These are phyloP conservation scores for Cyberlindnera japonica DNA, from an alignment of 805 yeast genomes.

Conservation along the genomic window DNA sequence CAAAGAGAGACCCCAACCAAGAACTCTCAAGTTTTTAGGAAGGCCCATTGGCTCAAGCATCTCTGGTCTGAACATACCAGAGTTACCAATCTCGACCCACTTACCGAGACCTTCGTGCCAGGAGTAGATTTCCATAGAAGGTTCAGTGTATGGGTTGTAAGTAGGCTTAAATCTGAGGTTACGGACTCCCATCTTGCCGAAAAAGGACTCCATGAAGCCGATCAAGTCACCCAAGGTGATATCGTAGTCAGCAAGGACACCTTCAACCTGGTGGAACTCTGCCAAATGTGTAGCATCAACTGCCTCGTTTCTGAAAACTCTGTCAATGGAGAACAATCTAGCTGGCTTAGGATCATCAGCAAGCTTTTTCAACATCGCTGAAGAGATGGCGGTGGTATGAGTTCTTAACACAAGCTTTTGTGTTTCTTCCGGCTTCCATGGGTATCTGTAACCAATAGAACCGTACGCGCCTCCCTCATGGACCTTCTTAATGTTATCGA, in stretches of 20 bases:
- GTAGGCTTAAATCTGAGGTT: conserved; percentile 97
- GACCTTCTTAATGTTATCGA: conserved; percentile 73
- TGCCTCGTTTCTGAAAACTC: conserved; percentile 99
- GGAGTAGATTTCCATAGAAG: conserved; percentile 95
- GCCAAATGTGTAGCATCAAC: conserved; percentile 99
- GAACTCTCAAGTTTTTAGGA: conserved; percentile 88
- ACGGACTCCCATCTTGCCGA: conserved; percentile 94
- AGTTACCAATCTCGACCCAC: conserved; percentile 99
- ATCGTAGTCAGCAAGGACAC: conserved; percentile 96
- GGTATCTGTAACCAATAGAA: conserved; percentile 96
- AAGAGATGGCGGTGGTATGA: conserved; percentile 93
- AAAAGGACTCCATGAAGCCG: conserved; percentile 97
- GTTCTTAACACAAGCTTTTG: conserved; percentile 92
- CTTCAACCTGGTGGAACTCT: conserved; percentile 99
- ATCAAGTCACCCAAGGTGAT: conserved; percentile 93
- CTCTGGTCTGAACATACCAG: conserved; percentile 99
- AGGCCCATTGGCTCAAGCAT: conserved; percentile 98
- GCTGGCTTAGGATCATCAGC: conserved; percentile 88
- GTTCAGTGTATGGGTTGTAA: conserved; percentile 98
- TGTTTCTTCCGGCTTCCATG: conserved; percentile 92
- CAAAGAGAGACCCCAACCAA: conserved; percentile 95
- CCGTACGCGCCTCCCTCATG: conserved; percentile 91
- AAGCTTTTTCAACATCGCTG: conserved; percentile 79
- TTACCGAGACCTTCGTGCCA: conserved; percentile 91
- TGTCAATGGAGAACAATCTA: conserved; percentile 91